Evolutionary conservation across 2,329 filamentous ascomycete genomes (phyloP), one percentile per base, ranked within the genome.

Genomic region (Scytalidium sp.): DNA sequence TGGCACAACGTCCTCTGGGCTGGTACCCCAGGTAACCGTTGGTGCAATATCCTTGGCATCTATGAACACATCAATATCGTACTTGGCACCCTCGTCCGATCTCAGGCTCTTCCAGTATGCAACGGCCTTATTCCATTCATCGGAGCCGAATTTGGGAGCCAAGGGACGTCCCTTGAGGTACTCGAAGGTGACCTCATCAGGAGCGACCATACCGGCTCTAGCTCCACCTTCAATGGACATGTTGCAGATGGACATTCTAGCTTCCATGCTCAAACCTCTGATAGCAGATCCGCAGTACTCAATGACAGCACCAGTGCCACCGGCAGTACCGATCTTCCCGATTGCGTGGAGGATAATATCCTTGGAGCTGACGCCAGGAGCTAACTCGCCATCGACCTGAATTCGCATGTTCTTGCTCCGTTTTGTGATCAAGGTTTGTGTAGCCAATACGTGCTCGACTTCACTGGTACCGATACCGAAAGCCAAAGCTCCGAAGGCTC

Each of bases 331-430:
- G 60, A 97, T 96, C 62, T 87, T 74, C 64, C 94, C 94, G 65
- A 99, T 99, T 50, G 90, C 88, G 68, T 97, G 84, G 49, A 97
- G 84, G 59, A 97, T 83, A 54, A 97, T 85, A 64, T 99, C 94
- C 75, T 99, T 99, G 68, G 90, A 96, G 73, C 88, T 95, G 50
- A 97, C 94, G 55, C 94, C 94, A 3, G 92, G 87, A 27, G 87
- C 82, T 50, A 97, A 82, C 69, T 93, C 85, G 47, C 94, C 94
- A 59, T 97, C 90, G 53, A 97, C 89, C 72, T 96, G 89, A 63
- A 99, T 87, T 65, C 90, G 87, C 93, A 99, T 97, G 78, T 99
- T 97, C 78, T 97, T 97, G 74, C 90, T 96, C 66, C 91, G 82
- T 75, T 90, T 90, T 56, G 92, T 96, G 69, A 97, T 91, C 58